Conservation (phyloP, 768 basidiomycete genomes). For the Kwoniella botswanensis region DNA sequence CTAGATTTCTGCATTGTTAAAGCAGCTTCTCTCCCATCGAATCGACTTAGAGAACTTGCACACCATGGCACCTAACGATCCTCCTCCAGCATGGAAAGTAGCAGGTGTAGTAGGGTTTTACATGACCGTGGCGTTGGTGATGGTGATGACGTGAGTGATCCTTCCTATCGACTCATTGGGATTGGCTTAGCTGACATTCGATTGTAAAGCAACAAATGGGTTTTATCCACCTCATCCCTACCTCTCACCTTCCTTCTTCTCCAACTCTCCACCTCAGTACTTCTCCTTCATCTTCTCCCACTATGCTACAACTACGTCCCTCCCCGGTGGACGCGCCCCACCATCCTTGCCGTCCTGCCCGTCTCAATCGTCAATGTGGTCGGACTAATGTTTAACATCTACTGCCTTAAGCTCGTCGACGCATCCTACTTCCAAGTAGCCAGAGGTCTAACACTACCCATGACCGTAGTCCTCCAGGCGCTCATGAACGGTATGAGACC, state of each 20-base stretch:
- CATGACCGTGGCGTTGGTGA: constrained; percentile 75
- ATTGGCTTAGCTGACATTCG: not conserved
- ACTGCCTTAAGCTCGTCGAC: constrained; percentile 77
- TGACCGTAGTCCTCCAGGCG: constrained; percentile 33
- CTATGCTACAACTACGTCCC: constrained; percentile 22
- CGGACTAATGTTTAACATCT: constrained; percentile 77
- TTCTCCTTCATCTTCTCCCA: constrained; percentile 24
- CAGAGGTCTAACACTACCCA: constrained; percentile 33
- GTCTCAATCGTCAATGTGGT: constrained; percentile 36
- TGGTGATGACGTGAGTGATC: constrained; percentile 59
- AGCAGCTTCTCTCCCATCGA: not conserved
- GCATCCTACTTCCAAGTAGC: constrained; percentile 78
- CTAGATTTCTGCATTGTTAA: no score
- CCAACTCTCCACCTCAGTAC: constrained; percentile 30
- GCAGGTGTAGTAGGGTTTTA: constrained; percentile 77
- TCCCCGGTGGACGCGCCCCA: constrained; percentile 27
- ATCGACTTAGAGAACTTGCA: not conserved
- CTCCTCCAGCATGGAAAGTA: constrained; percentile 55
- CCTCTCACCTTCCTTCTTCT: constrained; percentile 37
- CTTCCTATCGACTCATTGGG: not conserved
- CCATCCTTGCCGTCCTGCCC: constrained; percentile 27
- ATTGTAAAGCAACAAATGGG: constrained; percentile 38
- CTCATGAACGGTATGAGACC: constrained; percentile 24
- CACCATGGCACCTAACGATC: constrained; percentile 20
- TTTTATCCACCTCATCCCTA: constrained; percentile 33